These are phyloP conservation scores for Dinochytrium kinnereticum DNA, from an alignment of 371 early-diverging fungal species.

Conservation along the genomic window DNA sequence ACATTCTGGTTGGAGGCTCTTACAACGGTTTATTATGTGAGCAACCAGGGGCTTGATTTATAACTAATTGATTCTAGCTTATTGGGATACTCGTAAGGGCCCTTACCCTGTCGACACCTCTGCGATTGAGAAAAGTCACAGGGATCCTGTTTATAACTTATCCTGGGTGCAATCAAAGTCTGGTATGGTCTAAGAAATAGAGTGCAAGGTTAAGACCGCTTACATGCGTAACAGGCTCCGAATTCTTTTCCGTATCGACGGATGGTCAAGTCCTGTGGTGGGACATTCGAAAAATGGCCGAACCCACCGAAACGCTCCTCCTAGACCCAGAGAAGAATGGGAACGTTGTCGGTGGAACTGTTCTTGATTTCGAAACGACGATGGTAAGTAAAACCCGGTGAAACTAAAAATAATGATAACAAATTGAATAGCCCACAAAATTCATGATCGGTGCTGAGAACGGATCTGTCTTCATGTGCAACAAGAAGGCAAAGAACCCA, in stretches of 20 bases:
- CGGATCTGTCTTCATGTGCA: conserved; percentile 62
- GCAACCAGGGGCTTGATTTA: conserved; percentile 3
- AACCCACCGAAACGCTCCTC: conserved; percentile 58
- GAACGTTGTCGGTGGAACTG: conserved; percentile 59
- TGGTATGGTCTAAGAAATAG: too few relatives aligned
- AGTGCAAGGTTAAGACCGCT: background rate
- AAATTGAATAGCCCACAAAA: conserved; percentile 62
- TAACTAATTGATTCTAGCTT: conserved; percentile 41
- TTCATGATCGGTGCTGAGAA: conserved; percentile 67
- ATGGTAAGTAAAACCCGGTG: conserved; percentile 47
- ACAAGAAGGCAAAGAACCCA: conserved; percentile 64
- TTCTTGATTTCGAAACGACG: conserved; percentile 62
- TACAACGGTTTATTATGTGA: conserved; percentile 61
- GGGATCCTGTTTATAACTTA: conserved; percentile 60
- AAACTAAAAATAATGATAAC: too few relatives aligned
- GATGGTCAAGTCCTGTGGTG: conserved; percentile 66
- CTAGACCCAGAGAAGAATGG: conserved; percentile 66
- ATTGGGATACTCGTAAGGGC: conserved; percentile 65
- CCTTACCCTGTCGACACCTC: conserved; percentile 58
- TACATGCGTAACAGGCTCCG: conserved; percentile 44
- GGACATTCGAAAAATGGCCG: conserved; percentile 65
- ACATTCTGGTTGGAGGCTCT: conserved; percentile 60
- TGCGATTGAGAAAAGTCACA: conserved; percentile 55
- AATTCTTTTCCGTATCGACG: conserved; percentile 62
- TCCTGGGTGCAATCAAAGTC: conserved; percentile 66